Base-by-base conservation (phyloP, 495 filamentous ascomycete species). In the Aspergillus leporis region DNA sequence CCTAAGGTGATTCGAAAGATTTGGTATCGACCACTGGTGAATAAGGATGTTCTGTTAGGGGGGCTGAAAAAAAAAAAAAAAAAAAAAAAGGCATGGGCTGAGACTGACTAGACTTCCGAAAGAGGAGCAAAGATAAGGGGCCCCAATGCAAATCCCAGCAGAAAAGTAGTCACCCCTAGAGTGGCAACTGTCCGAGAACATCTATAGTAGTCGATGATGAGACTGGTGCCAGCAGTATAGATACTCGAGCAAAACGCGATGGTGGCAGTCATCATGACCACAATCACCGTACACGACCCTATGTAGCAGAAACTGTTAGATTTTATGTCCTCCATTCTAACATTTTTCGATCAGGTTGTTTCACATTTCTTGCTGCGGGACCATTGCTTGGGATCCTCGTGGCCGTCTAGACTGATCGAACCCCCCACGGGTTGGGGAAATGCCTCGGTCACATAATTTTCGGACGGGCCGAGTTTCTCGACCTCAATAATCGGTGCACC, bases 151-250 rank as follows among this genome's bases (percentile, higher is more conserved):
- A 88, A 87, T 0, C 87, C 86, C 4, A 87, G 53, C 12, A 89
- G 85, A 64, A 84, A 89, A 43, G 87, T 69, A 0, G 85, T 87
- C n/a, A 89, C 56, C 1, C 84, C 85, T 3, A 88, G 66, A 31
- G 82, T 81, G 9, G 34, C 34, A 6, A 48, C 8, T 49, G 51
- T 28, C 50, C 13, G 34, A 10, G 34, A 36, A 14, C 34, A 36
- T 36, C 34, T 14, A 36, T 12, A 36, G 34, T 36, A 10, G 8
- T 14, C 13, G 9, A 36, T 36, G 34, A 36, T 36, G 13, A 12
- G 9, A 10, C 9, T 10, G 3, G 13, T 36, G 34, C 9, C 34
- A 36, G 34, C 34, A 14, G 34, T 36, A 14, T 36, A 36, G 34
- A 36, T 36, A 14, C 34, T 36, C 9, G 34, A 36, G 34, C 34